Evolutionary conservation across 2,329 filamentous ascomycete species (phyloP), one percentile per base, ranked within the genome.

Genomic region (Penicillium janthinellum): DNA sequence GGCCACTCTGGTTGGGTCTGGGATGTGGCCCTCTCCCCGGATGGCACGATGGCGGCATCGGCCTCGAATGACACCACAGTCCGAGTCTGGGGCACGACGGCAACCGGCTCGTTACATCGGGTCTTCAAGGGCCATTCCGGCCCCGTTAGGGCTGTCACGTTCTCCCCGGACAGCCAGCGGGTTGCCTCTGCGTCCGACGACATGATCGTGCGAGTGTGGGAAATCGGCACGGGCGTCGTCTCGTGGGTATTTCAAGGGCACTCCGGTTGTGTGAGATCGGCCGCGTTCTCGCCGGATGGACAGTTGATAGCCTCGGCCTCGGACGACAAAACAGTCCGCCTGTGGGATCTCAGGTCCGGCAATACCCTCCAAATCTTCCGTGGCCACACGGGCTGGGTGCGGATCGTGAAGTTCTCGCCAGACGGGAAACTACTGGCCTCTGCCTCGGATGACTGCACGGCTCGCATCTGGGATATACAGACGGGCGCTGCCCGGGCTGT

Each of bases 201-300:
- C 53, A 54, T 41, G 15, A 60, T 57, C 25, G 42, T 63, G 14
- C 45, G 51, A n/a, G 49, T 65, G 10, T 65, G 63, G 63, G 52
- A 60, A 44, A 51, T 51, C 37, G 37, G 41, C 35, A 55, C 52
- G 25, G 52, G 52, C 22, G 41, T 45, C n/a, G 17, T 42, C n/a
- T 34, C 53, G 15, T 58, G 61, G 31, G 68, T 50, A 15, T 62
- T 70, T 20, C 53, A 64, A 37, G 65, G 67, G n/a, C 64, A 73
- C 52, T 64, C 57, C 4, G 49, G 37, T 15, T 57, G 14, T 6
- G 62, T 73, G 45, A 54, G 10, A 3, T 49, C 58, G 17, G 59
- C 73, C 34, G 66, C 63, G 4, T 75, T 74, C 58, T 73, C 70
- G 7, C 64, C 58, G 6, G 67, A 71, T 49, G 60, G 66, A 22